Evolutionary conservation across 2,329 filamentous ascomycete genomes (phyloP), one percentile per base, ranked within the genome.

Genomic region (Trichophyton equinum): DNA sequence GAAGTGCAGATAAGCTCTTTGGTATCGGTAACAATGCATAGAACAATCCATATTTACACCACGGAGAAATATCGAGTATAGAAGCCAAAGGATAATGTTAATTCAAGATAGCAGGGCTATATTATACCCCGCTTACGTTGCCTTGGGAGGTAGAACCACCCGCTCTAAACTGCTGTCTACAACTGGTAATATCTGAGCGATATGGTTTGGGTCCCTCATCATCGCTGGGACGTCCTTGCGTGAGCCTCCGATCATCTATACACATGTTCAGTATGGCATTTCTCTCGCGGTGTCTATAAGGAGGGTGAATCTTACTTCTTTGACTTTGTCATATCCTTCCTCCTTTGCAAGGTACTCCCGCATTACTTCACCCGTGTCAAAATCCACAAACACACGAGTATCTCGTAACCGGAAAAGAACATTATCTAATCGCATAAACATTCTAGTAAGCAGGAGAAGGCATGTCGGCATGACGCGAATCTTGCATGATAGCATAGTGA

Each of bases 341-440:
- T 99, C 92, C 71, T 88, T 86, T n/a, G 87, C 86, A 20, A 89
- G 89, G 70, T 96, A 96, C 75, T 99, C 92, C 64, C 92, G 80
- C 33, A 95, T 86, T 33, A 97, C 86, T 69, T 88, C 83, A 58
- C 86, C 83, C 18, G 81, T 85, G 47, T 79, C 83, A 72, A 97
- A 96, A 71, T 99, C 94, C 61, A 96, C 83, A 72, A 95, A 99
- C 38, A 99, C 80, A 64, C 94, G 81, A 0, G 92, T 97, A 71
- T 99, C 94, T 60, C 92, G 81, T 61, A 99, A 83, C 61, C 94
- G 81, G 62, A 96, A 82, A 49, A 99, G 70, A 53, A 99, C 94
- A 68, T 90, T 87, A 69, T 99, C 94, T 44, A 99, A 79, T 62
- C 94, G 82, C 86, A 99, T 89, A 74, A 96, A 99, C 71, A 96